phyloP scores from a whole-genome alignment of 306 rosid genomes.

The Cucumis sativus region DNA sequence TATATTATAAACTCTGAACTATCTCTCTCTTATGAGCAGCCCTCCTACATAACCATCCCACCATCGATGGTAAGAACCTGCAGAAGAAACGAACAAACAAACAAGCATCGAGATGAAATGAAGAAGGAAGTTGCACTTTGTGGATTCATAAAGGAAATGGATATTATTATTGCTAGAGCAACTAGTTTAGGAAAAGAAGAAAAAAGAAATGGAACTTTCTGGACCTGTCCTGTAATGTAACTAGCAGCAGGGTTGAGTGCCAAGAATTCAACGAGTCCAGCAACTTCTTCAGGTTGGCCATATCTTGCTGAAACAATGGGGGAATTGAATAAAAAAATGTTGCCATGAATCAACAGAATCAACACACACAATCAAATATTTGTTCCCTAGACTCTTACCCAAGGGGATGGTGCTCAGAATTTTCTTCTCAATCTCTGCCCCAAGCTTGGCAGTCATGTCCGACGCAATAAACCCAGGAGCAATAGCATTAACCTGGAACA shows the following conservation, averaged over 20 bases:
- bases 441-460: conserved; percentile 92
- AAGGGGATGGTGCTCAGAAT: conserved; percentile 69
- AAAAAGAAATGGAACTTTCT: neutral
- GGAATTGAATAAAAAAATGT: neutral
- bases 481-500: conserved; percentile 78
- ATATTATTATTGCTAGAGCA: neutral
- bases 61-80: conserved; percentile 92
- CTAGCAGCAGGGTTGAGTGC: conserved; percentile 82
- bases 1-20: neutral
- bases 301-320: conserved; percentile 55
- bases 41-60: conserved; percentile 81
- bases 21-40: neutral
- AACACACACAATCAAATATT: neutral
- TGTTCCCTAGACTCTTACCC: conserved; percentile 37
- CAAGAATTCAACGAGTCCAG: conserved; percentile 91
- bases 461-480: conserved; percentile 98
- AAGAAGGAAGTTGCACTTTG: neutral
- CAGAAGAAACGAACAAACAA: neutral
- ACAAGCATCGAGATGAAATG: neutral
- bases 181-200: no score
- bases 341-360: neutral
- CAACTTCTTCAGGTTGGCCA: conserved; percentile 95
- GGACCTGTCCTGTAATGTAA: conserved; percentile 93
- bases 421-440: conserved; percentile 71
- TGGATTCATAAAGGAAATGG: neutral